These are phyloP conservation scores for Gnomoniopsis sp. DNA, from an alignment of 2,329 filamentous ascomycete species.

Conservation along the genomic window DNA sequence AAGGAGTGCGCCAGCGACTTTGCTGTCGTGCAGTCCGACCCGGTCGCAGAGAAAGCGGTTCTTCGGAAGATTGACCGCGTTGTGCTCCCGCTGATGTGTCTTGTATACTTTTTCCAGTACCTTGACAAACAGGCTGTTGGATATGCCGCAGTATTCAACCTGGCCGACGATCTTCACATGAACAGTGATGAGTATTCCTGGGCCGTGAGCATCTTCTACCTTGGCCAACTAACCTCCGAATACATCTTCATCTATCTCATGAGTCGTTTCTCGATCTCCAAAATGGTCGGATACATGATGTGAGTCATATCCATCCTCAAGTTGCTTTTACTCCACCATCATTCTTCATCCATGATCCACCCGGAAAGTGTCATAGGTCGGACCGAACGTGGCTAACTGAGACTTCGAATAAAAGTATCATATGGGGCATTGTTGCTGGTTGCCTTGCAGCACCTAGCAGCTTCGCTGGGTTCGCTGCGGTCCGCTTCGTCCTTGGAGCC, in stretches of 20 bases:
- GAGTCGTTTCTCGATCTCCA: constrained; percentile 36
- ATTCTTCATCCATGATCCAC: not conserved
- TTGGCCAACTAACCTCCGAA: constrained; percentile 18
- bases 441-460: constrained; percentile 20
- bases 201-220: constrained; percentile 18
- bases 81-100: not conserved
- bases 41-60: not conserved
- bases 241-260: constrained; percentile 17
- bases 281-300: constrained; percentile 33
- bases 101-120: constrained; percentile 6
- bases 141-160: constrained; percentile 14
- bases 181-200: constrained; percentile 16
- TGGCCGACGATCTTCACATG: constrained; percentile 10
- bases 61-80: not conserved
- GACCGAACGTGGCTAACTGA: not conserved
- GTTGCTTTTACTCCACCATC: no score
- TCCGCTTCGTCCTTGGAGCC: constrained; percentile 29
- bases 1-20: not conserved
- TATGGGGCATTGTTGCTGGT: constrained; percentile 27
- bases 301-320: not conserved
- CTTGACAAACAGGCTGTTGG: constrained; percentile 15
- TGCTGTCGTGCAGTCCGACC: not conserved
- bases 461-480: constrained; percentile 23
- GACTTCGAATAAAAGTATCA: constrained; percentile 19
- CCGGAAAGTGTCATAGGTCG: not conserved